Base-by-base conservation (phyloP, 1,139 yeast genomes). In the Blastobotrys capitulatus region DNA sequence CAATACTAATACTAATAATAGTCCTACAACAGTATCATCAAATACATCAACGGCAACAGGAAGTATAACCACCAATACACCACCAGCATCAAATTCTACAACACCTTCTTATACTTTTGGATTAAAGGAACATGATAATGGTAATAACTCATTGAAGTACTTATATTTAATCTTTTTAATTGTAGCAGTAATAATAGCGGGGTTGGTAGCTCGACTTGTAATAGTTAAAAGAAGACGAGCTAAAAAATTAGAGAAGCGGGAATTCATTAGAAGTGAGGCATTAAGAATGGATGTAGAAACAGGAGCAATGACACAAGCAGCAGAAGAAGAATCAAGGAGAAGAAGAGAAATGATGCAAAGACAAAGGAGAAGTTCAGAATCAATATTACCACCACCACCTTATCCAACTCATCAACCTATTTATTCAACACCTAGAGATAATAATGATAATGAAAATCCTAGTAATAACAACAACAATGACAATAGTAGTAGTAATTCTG, bases 161-260 rank as follows among this genome's bases (percentile, higher is more conserved):
- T 54, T 62, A 31, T 62, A 59, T 42, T 51, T 62, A 38, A 54
- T 62, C 22, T 60, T 62, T 39, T 54, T 62, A 36, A 54, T 61
- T 1, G 49, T 59, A 8, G 64, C 57, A 20, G 47, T 61, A n/a
- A 49, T 61, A n/a, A 55, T 61, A 8, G 22, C 55, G 6, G 64
- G 54, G 7, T 42, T 62, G 9, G 54, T 59, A 6, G 59, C 57
- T 1, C 53, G 64, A 8, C 40, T 52, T 9, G 42, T 56, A 35
- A 46, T 60, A 26, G 49, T 57, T 36, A 62, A 62, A 47, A 54
- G 59, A 25, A 47, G 60, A 38, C 48, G 63, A 25, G 58, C 54
- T 32, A 50, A 51, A 26, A 52, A 55, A 35, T 53, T 44, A 42
- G 55, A 52, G 22, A 48, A 53, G 36, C 46, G 55, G 13, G 56